These are phyloP conservation scores for Aspergillus funiculosus DNA, from an alignment of 495 filamentous ascomycete species.

Conservation along the genomic window DNA sequence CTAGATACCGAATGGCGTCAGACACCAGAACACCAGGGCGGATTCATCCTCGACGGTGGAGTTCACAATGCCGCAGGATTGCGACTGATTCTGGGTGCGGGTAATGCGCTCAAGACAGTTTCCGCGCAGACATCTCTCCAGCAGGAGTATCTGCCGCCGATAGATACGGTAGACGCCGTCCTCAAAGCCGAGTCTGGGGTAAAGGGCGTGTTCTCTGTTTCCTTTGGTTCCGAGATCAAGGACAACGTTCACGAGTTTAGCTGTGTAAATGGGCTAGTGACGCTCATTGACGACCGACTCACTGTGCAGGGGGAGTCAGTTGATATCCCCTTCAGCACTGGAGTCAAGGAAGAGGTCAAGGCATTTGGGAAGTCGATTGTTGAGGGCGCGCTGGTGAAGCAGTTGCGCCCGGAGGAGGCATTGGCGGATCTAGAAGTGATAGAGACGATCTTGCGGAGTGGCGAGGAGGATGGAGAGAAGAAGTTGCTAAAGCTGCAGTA, in stretches of 20 bases:
- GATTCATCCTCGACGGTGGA: constrained; percentile 73
- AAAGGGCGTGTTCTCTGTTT: constrained; percentile 55
- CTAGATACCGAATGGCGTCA: constrained; percentile 69
- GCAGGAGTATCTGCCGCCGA: constrained; percentile 59
- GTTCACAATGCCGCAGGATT: constrained; percentile 66
- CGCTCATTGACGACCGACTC: constrained; percentile 48
- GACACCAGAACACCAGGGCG: constrained; percentile 64
- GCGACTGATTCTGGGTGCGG: constrained; percentile 51
- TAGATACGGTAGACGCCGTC: constrained; percentile 68
- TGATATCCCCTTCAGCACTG: constrained; percentile 49
- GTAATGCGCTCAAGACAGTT: constrained; percentile 40
- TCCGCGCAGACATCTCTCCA: constrained; percentile 55
- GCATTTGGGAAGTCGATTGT: constrained; percentile 58
- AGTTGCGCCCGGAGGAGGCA: constrained; percentile 60
- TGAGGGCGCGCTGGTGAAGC: constrained; percentile 33
- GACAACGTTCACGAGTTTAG: constrained; percentile 46
- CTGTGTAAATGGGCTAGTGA: constrained; percentile 48
- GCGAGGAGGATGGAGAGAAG: constrained; percentile 49
- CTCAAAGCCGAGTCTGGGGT: constrained; percentile 54
- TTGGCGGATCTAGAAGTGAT: constrained; percentile 64
- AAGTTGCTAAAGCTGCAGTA: constrained; percentile 28
- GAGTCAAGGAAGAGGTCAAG: constrained; percentile 61
- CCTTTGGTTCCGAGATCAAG: constrained; percentile 62
- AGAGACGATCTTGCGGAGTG: constrained; percentile 60
- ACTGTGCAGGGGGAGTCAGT: constrained; percentile 47